These are phyloP conservation scores for Aspergillus costaricaensis DNA, from an alignment of 2,329 filamentous ascomycete genomes.

Conservation along the genomic window DNA sequence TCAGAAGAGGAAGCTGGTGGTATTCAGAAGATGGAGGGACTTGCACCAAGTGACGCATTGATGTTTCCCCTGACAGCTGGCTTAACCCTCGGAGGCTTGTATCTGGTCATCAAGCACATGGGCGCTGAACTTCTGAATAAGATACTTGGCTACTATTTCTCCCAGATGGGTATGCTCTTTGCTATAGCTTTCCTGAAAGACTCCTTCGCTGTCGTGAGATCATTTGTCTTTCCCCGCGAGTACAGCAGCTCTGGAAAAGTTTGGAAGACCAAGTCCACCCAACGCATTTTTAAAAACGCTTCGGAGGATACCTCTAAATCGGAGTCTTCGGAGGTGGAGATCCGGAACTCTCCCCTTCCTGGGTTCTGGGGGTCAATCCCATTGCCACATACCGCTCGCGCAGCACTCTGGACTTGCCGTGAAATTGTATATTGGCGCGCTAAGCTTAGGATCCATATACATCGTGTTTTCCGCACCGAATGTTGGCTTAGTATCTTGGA, in stretches of 20 bases:
- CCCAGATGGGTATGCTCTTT: constrained; percentile 74
- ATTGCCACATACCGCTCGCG: constrained; percentile 40
- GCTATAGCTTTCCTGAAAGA: constrained; percentile 75
- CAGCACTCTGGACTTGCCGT: constrained; percentile 53
- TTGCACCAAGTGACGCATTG: constrained; percentile 77
- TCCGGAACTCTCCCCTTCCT: constrained; percentile 53
- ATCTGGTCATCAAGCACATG: constrained; percentile 87
- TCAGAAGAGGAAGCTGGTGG: constrained; percentile 52
- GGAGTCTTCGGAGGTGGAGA: constrained; percentile 23
- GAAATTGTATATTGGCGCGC: constrained; percentile 53
- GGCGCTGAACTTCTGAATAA: constrained; percentile 79
- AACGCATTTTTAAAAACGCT: constrained; percentile 31
- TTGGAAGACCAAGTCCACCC: constrained; percentile 48
- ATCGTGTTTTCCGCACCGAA: constrained; percentile 52
- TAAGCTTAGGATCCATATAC: constrained; percentile 55
- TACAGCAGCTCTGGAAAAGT: constrained; percentile 58
- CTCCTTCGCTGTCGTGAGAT: constrained; percentile 62
- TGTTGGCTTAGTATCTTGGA: constrained; percentile 47
- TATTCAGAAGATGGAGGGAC: constrained; percentile 63
- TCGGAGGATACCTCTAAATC: constrained; percentile 11
- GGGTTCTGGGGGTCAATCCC: constrained; percentile 51
- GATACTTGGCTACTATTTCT: constrained; percentile 81
- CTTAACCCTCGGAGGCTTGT: constrained; percentile 70
- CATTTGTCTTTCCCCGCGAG: constrained; percentile 71
- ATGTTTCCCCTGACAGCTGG: constrained; percentile 80